A percentile compares a stretch with the other conserved stretches of the same genome.
Evolutionary conservation across 2,329 filamentous ascomycete species (phyloP).

Genomic region (Whalleya microplaca): DNA sequence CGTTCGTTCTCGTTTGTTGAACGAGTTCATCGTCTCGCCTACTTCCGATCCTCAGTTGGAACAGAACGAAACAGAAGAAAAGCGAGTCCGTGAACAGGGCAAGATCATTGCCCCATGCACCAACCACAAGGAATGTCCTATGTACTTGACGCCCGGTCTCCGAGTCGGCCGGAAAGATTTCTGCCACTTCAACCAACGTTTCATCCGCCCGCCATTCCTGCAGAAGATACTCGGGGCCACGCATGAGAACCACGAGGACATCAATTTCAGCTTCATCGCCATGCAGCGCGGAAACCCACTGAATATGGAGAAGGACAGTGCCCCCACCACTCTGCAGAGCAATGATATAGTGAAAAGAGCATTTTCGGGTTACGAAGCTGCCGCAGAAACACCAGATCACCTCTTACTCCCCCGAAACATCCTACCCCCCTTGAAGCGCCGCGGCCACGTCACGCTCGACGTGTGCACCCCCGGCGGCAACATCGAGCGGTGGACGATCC

Average conservation of each 20-base stretch:
- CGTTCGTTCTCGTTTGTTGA: constrained; percentile 77
- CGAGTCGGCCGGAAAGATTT: constrained; percentile 80
- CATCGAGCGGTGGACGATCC: constrained; percentile 93
- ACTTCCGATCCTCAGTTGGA: constrained; percentile 40
- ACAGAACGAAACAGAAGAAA: constrained; percentile 43
- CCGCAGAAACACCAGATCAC: constrained; percentile 51
- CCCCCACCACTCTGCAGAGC: constrained; percentile 49
- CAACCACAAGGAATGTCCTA: constrained; percentile 84
- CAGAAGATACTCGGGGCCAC: constrained; percentile 72
- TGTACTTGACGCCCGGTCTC: constrained; percentile 76
- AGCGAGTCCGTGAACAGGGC: constrained; percentile 58
- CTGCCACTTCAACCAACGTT: constrained; percentile 90
- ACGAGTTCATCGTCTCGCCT: constrained; percentile 59
- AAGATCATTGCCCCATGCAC: constrained; percentile 80
- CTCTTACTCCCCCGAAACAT: constrained; percentile 79
- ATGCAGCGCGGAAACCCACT: constrained; percentile 74
- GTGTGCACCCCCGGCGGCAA: constrained; percentile 84
- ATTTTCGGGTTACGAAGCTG: constrained; percentile 71
- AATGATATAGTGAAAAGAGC: constrained; percentile 64
- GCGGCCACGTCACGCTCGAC: constrained; percentile 86
- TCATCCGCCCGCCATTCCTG: constrained; percentile 80
- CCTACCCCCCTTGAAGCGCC: constrained; percentile 81
- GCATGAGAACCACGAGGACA: constrained; percentile 83
- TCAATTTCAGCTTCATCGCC: constrained; percentile 87
- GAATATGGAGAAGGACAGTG: constrained; percentile 7